Evolutionary conservation across 495 filamentous ascomycete genomes (phyloP).

Genomic region (Penicillium antarcticum): DNA sequence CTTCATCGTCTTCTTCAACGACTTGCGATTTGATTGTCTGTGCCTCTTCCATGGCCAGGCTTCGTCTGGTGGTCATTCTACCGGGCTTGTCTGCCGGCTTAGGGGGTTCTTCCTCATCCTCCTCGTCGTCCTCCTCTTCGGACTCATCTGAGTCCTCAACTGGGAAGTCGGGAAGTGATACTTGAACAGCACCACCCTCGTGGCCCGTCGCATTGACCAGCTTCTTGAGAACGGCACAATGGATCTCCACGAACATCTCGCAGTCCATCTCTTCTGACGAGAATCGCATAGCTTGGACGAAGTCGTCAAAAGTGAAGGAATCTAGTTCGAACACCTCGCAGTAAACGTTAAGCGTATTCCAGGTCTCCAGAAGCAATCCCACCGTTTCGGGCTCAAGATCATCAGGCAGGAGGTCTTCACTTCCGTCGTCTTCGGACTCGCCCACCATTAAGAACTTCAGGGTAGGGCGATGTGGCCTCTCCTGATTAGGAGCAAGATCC

Average conservation of each 20-base stretch:
- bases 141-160: conserved; percentile 61
- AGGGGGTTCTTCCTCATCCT: conserved; percentile 33
- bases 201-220: conserved; percentile 72
- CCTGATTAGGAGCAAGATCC: conserved; percentile 61
- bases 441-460: conserved; percentile 74
- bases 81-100: conserved; percentile 56
- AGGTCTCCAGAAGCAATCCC: conserved; percentile 78
- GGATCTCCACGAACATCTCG: conserved; percentile 83
- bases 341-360: conserved; percentile 96
- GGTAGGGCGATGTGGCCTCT: conserved; percentile 62
- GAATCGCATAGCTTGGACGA: conserved; percentile 80
- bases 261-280: conserved; percentile 75
- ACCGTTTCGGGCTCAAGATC: conserved; percentile 76
- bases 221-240: conserved; percentile 86
- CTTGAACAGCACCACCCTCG: conserved; percentile 69
- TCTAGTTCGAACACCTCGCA: conserved; percentile 90
- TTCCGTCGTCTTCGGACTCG: conserved; percentile 36
- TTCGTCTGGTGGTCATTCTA: conserved; percentile 76
- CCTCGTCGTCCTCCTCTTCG: conserved; percentile 57
- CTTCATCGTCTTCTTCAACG: conserved; percentile 21
- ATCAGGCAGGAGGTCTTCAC: conserved; percentile 43
- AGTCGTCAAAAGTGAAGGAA: conserved; percentile 97
- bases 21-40: conserved; percentile 55
- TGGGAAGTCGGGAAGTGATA: conserved; percentile 74
- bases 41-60: conserved; percentile 76